These are phyloP conservation scores for Lichtheimia ornata DNA, from an alignment of 371 early-diverging fungal species.

Conservation along the genomic window DNA sequence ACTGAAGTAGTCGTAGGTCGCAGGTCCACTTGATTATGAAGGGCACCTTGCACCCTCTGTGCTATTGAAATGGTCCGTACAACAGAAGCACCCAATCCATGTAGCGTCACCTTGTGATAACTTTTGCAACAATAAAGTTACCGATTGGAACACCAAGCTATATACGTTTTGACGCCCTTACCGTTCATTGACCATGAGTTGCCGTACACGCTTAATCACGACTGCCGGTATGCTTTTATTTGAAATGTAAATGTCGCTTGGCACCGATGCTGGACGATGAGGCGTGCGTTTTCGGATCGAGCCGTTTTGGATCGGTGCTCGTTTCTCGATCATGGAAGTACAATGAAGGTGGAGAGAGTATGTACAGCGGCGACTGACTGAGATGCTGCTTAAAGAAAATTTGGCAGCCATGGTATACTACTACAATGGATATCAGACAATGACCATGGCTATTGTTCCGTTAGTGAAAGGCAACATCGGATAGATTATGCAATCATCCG, in stretches of 20 bases:
- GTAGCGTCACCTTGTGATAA: conserved; percentile 52
- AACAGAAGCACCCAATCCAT: conserved; percentile 76
- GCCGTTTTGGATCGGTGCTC: not conserved
- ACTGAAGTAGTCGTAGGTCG: conserved; percentile 54
- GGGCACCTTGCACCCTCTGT: conserved; percentile 38
- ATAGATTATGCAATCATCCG: no score
- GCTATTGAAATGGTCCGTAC: conserved; percentile 59
- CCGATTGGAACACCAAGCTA: no score
- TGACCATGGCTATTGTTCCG: no score
- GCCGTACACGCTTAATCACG: conserved; percentile 41
- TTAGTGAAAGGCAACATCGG: no score
- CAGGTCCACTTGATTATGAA: conserved; percentile 48
- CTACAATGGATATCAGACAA: no score
- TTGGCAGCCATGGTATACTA: no score
- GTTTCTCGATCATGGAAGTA: no score
- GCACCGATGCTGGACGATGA: conserved; percentile 11
- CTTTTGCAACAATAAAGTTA: conserved; percentile 25
- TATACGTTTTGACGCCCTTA: conserved; percentile 1
- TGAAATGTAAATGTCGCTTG: conserved; percentile 62
- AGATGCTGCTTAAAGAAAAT: no score
- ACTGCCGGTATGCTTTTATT: conserved; percentile 43
- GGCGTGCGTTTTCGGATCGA: conserved; percentile 11
- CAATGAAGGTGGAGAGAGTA: no score
- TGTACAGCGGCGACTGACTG: no score
- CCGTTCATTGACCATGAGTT: conserved; percentile 49